Conservation (phyloP, 495 filamentous ascomycete species). For the Xylaria telfairii region DNA sequence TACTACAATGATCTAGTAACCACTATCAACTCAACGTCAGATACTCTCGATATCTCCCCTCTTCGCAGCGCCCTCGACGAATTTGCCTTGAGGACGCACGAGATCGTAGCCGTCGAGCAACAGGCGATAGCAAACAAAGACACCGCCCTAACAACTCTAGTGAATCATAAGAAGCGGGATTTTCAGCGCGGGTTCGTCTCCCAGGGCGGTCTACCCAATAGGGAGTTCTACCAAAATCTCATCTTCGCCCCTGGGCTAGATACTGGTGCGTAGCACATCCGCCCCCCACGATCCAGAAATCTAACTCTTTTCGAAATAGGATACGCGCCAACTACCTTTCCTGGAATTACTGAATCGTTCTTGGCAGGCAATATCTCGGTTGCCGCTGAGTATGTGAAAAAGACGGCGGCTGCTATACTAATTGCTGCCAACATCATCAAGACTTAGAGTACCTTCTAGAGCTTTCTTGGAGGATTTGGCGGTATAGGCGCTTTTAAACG, state of each 20-base stretch:
- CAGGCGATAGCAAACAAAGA: constrained; percentile 70
- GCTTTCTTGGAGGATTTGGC: background rate
- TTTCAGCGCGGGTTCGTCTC: constrained; percentile 83
- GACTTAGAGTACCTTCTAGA: constrained; percentile 9
- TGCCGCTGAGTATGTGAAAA: constrained; percentile 72
- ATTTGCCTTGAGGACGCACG: constrained; percentile 60
- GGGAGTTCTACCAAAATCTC: constrained; percentile 86
- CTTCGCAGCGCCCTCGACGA: constrained; percentile 47
- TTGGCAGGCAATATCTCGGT: constrained; percentile 68
- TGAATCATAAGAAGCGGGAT: constrained; percentile 68
- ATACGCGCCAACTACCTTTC: constrained; percentile 64
- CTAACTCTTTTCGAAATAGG: constrained; percentile 21
- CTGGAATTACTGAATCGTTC: constrained; percentile 78
- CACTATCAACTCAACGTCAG: constrained; percentile 56
- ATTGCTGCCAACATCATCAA: constrained; percentile 62
- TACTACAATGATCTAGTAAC: constrained; percentile 64
- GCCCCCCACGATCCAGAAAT: background rate
- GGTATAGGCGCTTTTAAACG: background rate
- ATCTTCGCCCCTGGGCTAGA: constrained; percentile 73
- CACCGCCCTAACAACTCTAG: constrained; percentile 63
- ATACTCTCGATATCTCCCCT: constrained; percentile 42
- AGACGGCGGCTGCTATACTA: constrained; percentile 68
- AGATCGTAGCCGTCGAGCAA: constrained; percentile 61
- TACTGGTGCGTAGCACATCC: constrained; percentile 33
- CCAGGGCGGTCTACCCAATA: constrained; percentile 73